Conservation (phyloP, 2,329 filamentous ascomycete species). For the Cladosporium oxysporum region DNA sequence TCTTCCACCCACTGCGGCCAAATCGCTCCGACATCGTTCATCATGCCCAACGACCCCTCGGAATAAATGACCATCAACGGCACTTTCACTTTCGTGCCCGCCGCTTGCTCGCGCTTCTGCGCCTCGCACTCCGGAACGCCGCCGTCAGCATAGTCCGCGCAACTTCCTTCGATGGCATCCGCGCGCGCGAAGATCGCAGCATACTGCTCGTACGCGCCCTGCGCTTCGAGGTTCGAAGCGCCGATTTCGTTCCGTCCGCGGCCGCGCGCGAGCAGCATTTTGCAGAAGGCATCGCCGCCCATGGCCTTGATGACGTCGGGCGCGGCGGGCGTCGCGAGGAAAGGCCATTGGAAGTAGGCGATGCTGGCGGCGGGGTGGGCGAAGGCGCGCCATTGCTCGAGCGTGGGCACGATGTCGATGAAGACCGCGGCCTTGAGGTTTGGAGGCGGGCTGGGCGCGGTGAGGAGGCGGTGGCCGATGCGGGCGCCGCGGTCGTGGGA, state of each 20-base stretch:
- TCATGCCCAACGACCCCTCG: conserved; percentile 43
- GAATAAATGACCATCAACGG: conserved; percentile 50
- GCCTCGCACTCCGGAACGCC: conserved; percentile 45
- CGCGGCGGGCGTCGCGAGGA: conserved; percentile 51
- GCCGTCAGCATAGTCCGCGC: conserved; percentile 52
- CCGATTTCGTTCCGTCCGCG: conserved; percentile 35
- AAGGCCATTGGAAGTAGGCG: conserved; percentile 54
- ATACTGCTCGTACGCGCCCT: conserved; percentile 49
- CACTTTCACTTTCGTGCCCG: conserved; percentile 46
- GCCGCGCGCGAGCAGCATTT: conserved; percentile 36
- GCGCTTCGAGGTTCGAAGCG: conserved; percentile 32
- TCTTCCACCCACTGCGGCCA: conserved; percentile 51
- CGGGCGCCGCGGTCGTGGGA: conserved; percentile 55
- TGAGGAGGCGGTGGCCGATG: conserved; percentile 52
- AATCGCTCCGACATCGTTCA: conserved; percentile 44
- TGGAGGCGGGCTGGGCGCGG: conserved; percentile 41
- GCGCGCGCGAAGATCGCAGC: conserved; percentile 44
- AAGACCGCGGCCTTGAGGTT: conserved; percentile 45
- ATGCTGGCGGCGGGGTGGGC: conserved; percentile 39
- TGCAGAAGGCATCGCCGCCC: conserved; percentile 45
- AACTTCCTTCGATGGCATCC: conserved; percentile 46
- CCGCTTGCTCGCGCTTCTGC: conserved; percentile 49
- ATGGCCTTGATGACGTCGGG: conserved; percentile 46
- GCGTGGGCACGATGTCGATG: conserved; percentile 54
- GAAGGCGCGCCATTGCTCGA: conserved; percentile 49